These are phyloP conservation scores for Hordeum pubiflorum DNA, from an alignment of 202 grass and related monocot species.

Conservation along the genomic window DNA sequence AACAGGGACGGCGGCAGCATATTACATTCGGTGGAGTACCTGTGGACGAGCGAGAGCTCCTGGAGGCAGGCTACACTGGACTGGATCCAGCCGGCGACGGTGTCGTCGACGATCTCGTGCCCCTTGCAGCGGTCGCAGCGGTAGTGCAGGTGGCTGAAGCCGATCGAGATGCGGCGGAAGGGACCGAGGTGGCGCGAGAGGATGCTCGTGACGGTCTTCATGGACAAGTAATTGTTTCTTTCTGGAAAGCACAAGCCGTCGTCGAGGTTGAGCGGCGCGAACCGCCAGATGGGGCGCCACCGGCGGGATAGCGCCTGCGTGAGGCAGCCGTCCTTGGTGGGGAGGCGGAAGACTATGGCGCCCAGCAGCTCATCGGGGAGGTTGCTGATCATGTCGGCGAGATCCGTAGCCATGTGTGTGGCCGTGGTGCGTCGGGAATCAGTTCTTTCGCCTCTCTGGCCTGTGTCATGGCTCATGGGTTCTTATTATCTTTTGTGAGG, in stretches of 20 bases:
- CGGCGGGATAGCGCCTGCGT: neutral
- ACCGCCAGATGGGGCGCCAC: neutral
- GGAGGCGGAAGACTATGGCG: neutral
- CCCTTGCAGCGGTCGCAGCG: too few species aligned
- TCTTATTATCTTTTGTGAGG: too few species aligned
- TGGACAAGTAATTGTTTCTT: neutral
- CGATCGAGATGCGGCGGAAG: neutral
- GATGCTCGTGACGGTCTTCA: neutral
- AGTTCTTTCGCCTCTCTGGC: too few species aligned
- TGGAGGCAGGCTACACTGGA: neutral
- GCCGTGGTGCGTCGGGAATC: neutral
- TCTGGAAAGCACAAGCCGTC: neutral
- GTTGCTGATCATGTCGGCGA: neutral
- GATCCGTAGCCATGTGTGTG: neutral
- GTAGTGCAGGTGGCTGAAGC: neutral
- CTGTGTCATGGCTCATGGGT: too few species aligned
- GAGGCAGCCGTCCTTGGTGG: neutral
- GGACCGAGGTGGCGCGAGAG: neutral
- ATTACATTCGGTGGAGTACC: too few species aligned
- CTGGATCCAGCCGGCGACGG: too few species aligned
- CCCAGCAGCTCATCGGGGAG: neutral
- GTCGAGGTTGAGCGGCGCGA: neutral
- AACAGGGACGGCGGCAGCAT: neutral
- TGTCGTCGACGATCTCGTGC: too few species aligned
- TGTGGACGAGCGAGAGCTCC: neutral